Conservation (phyloP, 345 rosid species). For the Crucihimalaya himalaica region DNA sequence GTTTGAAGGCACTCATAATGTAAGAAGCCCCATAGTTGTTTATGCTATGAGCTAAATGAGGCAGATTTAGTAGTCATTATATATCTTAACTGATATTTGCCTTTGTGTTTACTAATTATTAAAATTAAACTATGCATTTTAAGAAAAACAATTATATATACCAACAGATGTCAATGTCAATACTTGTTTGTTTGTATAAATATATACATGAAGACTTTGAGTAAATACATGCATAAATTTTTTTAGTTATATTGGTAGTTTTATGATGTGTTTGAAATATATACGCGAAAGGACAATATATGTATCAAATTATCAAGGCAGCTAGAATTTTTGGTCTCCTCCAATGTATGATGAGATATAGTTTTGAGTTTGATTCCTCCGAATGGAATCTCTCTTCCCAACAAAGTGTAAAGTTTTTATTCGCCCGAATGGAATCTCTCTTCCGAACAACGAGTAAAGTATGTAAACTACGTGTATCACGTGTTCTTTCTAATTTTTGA, state of each 20-base stretch:
- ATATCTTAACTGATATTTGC: too few species aligned
- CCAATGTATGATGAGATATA: background rate
- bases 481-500: slow-evolving; percentile 17
- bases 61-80: background rate
- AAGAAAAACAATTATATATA: too few species aligned
- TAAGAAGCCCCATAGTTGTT: slow-evolving; percentile 41
- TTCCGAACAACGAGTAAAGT: too few species aligned
- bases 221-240: background rate
- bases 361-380: slow-evolving; percentile 3
- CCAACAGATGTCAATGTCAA: too few species aligned
- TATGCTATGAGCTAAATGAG: slow-evolving; percentile 18
- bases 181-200: too few species aligned
- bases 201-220: too few species aligned
- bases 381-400: slow-evolving; percentile 18
- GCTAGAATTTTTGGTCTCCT: slow-evolving; percentile 17
- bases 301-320: too few species aligned
- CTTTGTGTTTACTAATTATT: too few species aligned
- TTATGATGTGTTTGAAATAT: slow-evolving; percentile 12
- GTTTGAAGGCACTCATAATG: slow-evolving; percentile 36
- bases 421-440: too few species aligned
- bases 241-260: background rate
- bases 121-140: too few species aligned
- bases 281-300: too few species aligned
- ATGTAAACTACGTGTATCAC: slow-evolving; percentile 28
- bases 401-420: slow-evolving; percentile 30